Conservation (phyloP, 2,329 filamentous ascomycete genomes). For the Eutypa lata region DNA sequence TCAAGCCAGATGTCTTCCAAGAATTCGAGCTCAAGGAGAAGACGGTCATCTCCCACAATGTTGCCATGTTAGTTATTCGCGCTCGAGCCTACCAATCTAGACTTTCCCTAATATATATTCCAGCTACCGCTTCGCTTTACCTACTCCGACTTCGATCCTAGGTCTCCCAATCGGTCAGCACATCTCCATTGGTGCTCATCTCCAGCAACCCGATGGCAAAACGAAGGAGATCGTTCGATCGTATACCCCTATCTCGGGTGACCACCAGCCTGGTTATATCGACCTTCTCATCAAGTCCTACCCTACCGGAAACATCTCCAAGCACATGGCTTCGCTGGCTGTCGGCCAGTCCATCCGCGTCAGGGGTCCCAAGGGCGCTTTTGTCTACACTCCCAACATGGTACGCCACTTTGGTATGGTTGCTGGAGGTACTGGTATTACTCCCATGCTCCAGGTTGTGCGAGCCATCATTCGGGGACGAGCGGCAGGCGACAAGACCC, state of each 20-base stretch:
- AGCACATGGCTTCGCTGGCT: constrained; percentile 78
- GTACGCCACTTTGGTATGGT: constrained; percentile 97
- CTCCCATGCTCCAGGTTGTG: constrained; percentile 95
- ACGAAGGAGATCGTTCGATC: constrained; percentile 84
- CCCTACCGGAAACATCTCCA: constrained; percentile 95
- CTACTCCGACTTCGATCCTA: constrained; percentile 73
- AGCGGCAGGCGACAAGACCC: constrained; percentile 74
- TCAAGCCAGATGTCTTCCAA: constrained; percentile 86
- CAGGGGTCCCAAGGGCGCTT: constrained; percentile 92
- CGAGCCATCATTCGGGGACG: constrained; percentile 84
- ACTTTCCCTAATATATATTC: background rate
- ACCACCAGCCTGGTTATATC: constrained; percentile 86
- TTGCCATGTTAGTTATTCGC: constrained; percentile 70
- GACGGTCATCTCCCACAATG: constrained; percentile 95
- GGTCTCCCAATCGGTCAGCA: constrained; percentile 98
- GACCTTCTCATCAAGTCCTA: constrained; percentile 98
- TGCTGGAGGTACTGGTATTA: constrained; percentile 94
- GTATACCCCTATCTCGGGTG: constrained; percentile 88
- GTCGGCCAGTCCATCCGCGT: constrained; percentile 88
- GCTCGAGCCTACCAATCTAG: constrained; percentile 1
- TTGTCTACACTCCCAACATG: constrained; percentile 97
- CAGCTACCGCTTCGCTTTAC: constrained; percentile 90
- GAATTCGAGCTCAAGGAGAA: constrained; percentile 92
- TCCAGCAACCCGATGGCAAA: constrained; percentile 64
- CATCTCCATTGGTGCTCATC: constrained; percentile 86